Conservation (phyloP, 257 asterid species). For the Nicotiana noctiflora region DNA sequence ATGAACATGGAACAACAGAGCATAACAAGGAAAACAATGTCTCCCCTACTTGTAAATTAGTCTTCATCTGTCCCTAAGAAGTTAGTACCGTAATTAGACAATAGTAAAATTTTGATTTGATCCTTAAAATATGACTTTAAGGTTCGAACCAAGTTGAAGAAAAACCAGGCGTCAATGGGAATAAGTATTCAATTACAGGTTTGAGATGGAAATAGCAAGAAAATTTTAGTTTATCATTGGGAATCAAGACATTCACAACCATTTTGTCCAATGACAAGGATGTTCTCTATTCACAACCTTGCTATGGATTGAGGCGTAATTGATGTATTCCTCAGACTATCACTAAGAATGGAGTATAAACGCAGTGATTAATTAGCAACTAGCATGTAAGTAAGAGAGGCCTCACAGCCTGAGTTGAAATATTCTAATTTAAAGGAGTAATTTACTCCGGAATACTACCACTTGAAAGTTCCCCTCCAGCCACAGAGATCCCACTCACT, state of each 20-base stretch:
- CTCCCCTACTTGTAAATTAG: background rate
- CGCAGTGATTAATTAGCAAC: background rate
- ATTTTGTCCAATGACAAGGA: background rate
- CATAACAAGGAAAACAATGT: background rate
- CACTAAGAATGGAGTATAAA: background rate
- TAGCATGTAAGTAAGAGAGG: background rate
- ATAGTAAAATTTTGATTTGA: no score
- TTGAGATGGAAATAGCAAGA: no score
- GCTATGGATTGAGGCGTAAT: background rate
- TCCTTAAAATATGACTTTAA: no score
- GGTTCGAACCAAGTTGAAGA: no score
- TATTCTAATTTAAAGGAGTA: background rate
- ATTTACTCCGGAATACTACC: background rate
- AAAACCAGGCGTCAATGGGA: no score
- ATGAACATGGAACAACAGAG: background rate
- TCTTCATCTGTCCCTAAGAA: background rate
- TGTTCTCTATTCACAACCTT: no score
- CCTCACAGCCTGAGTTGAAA: background rate
- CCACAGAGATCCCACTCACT: background rate
- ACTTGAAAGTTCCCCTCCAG: background rate
- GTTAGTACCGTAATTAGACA: background rate
- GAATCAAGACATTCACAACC: background rate
- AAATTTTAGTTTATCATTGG: no score
- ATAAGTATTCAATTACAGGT: background rate
- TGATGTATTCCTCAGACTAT: background rate